These are phyloP conservation scores for Malus fusca DNA, from an alignment of 306 rosid genomes.

Conservation along the genomic window DNA sequence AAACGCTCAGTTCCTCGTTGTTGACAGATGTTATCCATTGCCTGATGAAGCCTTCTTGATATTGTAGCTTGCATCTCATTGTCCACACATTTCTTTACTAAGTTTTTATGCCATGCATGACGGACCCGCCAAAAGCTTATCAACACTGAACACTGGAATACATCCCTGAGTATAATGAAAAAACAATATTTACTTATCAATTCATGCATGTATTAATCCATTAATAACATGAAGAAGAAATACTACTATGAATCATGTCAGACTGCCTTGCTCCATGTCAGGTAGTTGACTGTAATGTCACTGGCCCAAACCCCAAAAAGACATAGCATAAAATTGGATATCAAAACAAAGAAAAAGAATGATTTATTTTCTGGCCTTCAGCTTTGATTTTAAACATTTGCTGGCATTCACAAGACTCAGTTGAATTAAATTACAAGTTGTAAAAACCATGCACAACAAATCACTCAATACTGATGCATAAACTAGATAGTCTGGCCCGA, in stretches of 20 bases:
- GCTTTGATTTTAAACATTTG: too few species aligned
- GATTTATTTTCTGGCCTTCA: too few species aligned
- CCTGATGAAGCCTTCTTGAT: constrained; percentile 48
- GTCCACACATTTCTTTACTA: constrained; percentile 47
- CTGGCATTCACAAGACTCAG: too few species aligned
- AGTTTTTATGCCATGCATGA: constrained; percentile 78
- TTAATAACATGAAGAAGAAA: constrained; percentile 1
- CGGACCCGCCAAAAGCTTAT: constrained; percentile 79
- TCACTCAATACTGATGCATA: too few species aligned
- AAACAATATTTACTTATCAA: constrained; percentile 13
- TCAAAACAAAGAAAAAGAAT: too few species aligned
- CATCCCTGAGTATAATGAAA: constrained; percentile 58
- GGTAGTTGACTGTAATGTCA: constrained; percentile 13
- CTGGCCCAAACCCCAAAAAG: neutral
- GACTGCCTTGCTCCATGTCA: too few species aligned
- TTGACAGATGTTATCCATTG: constrained; percentile 50
- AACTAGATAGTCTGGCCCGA: too few species aligned
- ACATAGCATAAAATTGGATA: constrained; percentile 6
- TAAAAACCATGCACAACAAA: too few species aligned
- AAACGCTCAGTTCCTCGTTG: constrained; percentile 41
- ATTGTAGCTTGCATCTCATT: constrained; percentile 57
- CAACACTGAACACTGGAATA: constrained; percentile 67
- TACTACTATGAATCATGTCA: too few species aligned
- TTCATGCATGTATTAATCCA: neutral
- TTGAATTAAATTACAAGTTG: too few species aligned